Evolutionary conservation across 345 rosid species (phyloP).

Genomic region (Physaria fendleri): DNA sequence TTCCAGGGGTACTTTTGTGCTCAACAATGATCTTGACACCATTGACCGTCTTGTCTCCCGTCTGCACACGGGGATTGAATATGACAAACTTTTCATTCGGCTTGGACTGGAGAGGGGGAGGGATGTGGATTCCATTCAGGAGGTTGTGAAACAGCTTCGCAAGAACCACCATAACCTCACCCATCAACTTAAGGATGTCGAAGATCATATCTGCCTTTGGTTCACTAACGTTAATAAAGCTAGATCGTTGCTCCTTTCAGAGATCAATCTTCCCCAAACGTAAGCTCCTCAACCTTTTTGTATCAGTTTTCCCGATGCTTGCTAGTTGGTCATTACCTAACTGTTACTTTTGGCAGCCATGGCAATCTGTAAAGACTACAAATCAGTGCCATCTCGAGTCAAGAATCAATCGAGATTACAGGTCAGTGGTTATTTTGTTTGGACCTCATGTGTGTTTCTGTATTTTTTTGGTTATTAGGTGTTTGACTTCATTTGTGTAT

Average conservation of each 20-base stretch:
- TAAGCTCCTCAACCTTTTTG: neutral
- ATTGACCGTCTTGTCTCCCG: conserved; percentile 52
- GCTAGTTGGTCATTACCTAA: neutral
- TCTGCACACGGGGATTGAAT: conserved; percentile 42
- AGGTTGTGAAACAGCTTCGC: conserved; percentile 49
- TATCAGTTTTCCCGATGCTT: neutral
- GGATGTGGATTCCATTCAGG: conserved; percentile 39
- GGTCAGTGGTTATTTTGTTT: neutral
- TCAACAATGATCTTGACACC: conserved; percentile 47
- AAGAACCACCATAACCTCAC: conserved; percentile 40
- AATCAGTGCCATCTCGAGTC: neutral
- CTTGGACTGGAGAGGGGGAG: conserved; percentile 49
- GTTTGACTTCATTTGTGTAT: no score
- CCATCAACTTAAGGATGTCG: conserved; percentile 47
- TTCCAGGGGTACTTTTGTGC: conserved; percentile 44
- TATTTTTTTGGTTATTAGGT: no score
- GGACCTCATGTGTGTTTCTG: no score
- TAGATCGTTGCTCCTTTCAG: conserved; percentile 44
- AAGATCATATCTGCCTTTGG: conserved; percentile 60
- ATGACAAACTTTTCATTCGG: conserved; percentile 42
- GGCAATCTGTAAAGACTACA: conserved; percentile 2
- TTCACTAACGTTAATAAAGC: conserved; percentile 50
- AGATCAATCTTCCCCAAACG: conserved; percentile 30
- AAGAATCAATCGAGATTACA: conserved; percentile 1
- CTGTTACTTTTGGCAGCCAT: neutral